Base-by-base conservation (phyloP, 1,139 yeast genomes). In the Blastobotrys apis region DNA sequence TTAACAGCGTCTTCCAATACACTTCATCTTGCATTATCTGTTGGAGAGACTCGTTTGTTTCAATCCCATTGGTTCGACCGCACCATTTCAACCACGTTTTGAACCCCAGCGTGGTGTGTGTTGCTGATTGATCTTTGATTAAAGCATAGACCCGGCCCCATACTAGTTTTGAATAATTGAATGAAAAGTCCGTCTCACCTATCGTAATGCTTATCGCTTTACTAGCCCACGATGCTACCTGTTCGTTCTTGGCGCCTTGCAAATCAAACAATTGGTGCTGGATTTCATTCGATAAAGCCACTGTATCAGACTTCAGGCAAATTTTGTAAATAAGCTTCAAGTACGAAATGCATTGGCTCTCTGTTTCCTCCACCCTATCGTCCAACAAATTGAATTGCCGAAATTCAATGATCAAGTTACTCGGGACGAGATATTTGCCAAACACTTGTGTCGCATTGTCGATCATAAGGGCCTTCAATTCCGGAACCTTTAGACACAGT, bases 1-100 rank as follows among this genome's bases (percentile, higher is more conserved):
- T 53, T 53, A 82, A 86, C 26, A 87, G 59, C 9, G 61, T 55
- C 9, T 51, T 43, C 94, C 95, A 87, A 58, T 83, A 86, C 1
- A 60, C 53, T 2, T 71, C 68, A 1, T 52, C 37, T 21, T 62
- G 55, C 4, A 80, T 52, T 2, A 71, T 53, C 0, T 47, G 29
- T 39, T 73, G 73, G 45, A 75, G 72, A 0, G 46, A 26, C 1
- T 42, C 29, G 16, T 63, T 57, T 0, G 43, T 27, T 2, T 44
- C 41, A 10, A 69, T 23, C 9, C 17, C 23, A 2, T 13, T 12
- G 2, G 41, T 31, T 30, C 41, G 36, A 53, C 27, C 33, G 33
- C 52, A 43, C 56, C 60, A 58, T 19, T 57, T 37, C 25, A 60
- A 43, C 64, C 64, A 60, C 17, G 52, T 42, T 32, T 56, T 53